Base-by-base conservation (phyloP, 2,329 filamentous ascomycete species). In the Cordyceps tenuipes region DNA sequence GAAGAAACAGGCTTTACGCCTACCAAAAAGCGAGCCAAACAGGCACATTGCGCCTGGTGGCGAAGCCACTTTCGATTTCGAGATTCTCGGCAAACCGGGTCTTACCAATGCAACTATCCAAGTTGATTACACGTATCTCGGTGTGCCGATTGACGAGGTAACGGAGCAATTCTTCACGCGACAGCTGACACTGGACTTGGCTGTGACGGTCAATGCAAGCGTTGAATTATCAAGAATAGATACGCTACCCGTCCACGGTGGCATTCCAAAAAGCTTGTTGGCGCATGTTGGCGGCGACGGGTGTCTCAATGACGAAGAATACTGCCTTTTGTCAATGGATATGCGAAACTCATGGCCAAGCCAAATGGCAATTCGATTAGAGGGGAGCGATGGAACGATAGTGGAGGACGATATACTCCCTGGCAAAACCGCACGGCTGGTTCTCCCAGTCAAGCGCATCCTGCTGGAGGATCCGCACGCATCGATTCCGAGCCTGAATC, bases 261-360 rank as follows among this genome's bases (percentile, higher is more conserved):
- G 82, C 53, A 83, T 94, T 57, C 87, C 88, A 1, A 71, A 70
- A 34, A 75, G 79, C 3, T 69, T 87, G 0, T 90, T 88, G 84
- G 68, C 73, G 57, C 75, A 76, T 3, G 68, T 78, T 19, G 71
- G 69, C 2, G 66, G 72, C 23, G 68, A 70, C 2, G 68, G 71
- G 3, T 66, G 68, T 0, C 66, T 65, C 62, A 79, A 71, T 67
- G 76, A 67, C 65, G 84, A 84, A 57, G 83, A 90, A 46, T 86
- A 90, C 68, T 95, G 91, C 68, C 78, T 96, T 43, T 75, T 96
- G 3, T 77, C 94, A 2, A 77, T 97, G 55, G 93, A 97, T 72
- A 77, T 97, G 31, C 86, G 91, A 60, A 97, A 97, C 68, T 86
- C 89, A 0, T 97, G 92, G 92, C 91, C 91, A 2, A 90, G 84